Percentiles rank a stretch among this genome's conserved stretches.
phyloP scores from a whole-genome alignment of 192 early-diverging fungal genomes.

The Dimargaris xerosporica region DNA sequence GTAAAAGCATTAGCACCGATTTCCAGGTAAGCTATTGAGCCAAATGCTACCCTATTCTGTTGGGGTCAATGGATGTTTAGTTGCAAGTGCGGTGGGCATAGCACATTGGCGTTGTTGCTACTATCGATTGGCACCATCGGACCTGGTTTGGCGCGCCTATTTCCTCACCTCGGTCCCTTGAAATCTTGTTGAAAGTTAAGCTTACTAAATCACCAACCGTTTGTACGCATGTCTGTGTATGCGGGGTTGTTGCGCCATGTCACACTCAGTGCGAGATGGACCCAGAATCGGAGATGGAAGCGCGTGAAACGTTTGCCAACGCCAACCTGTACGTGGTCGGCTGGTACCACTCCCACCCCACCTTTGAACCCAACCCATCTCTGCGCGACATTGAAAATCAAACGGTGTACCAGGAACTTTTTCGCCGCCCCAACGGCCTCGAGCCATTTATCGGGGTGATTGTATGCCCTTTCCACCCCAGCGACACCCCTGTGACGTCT shows the following conservation, averaged over 20 bases:
- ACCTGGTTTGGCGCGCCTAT: too few species aligned
- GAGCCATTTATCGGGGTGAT: slow-evolving; percentile 89
- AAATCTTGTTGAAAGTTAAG: too few species aligned
- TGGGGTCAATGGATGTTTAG: too few species aligned
- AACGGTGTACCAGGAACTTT: slow-evolving; percentile 69
- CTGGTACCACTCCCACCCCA: slow-evolving; percentile 96
- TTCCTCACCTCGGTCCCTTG: too few species aligned
- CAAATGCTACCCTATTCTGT: too few species aligned
- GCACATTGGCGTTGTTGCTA: too few species aligned
- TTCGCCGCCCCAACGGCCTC: slow-evolving; percentile 38
- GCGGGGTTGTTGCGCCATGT: too few species aligned
- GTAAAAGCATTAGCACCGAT: slow-evolving; percentile 60
- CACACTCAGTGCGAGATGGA: slow-evolving; percentile 78
- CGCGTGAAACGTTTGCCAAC: slow-evolving; percentile 52
- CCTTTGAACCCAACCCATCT: slow-evolving; percentile 77
- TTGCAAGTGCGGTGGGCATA: too few species aligned
- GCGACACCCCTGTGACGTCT: too few species aligned
- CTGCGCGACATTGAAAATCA: slow-evolving; percentile 87
- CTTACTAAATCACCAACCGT: too few species aligned
- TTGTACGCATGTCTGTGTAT: too few species aligned
- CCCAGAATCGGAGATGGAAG: slow-evolving; percentile 68
- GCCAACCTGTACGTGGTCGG: slow-evolving; percentile 57
- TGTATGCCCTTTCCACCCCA: slow-evolving; percentile 61
- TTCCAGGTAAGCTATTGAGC: slow-evolving; percentile 32
- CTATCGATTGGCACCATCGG: too few species aligned